Conservation (phyloP, 352 stramenopile species). For the Pythium dissimile region DNA sequence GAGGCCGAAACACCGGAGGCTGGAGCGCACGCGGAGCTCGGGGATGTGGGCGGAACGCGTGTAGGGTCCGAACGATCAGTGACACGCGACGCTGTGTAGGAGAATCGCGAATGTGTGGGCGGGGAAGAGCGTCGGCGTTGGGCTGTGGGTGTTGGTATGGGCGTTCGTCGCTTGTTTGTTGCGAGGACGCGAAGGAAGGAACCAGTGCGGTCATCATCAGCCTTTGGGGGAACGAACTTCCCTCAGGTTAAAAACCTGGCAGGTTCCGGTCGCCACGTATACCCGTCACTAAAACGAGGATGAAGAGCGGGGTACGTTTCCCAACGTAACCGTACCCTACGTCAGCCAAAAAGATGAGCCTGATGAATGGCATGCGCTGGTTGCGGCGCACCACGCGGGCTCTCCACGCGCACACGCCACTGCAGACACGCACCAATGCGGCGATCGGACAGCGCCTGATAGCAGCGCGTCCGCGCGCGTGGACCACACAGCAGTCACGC, state of each 20-base stretch:
- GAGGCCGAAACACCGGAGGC: too few species aligned
- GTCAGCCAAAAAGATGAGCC: background rate
- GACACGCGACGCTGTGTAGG: too few species aligned
- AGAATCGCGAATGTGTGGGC: background rate
- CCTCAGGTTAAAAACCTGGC: too few species aligned
- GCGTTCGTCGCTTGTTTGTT: too few species aligned
- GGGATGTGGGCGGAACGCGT: too few species aligned
- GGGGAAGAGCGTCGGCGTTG: background rate
- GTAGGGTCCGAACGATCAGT: too few species aligned
- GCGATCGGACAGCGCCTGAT: background rate
- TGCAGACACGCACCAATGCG: background rate
- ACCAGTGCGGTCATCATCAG: too few species aligned
- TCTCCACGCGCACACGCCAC: background rate
- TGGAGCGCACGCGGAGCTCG: too few species aligned
- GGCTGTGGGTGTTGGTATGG: background rate
- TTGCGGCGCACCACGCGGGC: constrained; percentile 1
- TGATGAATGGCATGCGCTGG: constrained; percentile 20
- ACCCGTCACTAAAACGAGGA: background rate
- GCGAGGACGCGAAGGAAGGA: too few species aligned
- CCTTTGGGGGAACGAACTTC: too few species aligned
- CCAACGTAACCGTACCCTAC: too few species aligned
- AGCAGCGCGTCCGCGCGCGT: background rate
- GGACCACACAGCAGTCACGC: constrained; percentile 25
- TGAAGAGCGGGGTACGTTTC: background rate
- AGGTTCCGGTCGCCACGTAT: too few species aligned